phyloP scores from a whole-genome alignment of 208 protist species.

The Phytomonas sp. region DNA sequence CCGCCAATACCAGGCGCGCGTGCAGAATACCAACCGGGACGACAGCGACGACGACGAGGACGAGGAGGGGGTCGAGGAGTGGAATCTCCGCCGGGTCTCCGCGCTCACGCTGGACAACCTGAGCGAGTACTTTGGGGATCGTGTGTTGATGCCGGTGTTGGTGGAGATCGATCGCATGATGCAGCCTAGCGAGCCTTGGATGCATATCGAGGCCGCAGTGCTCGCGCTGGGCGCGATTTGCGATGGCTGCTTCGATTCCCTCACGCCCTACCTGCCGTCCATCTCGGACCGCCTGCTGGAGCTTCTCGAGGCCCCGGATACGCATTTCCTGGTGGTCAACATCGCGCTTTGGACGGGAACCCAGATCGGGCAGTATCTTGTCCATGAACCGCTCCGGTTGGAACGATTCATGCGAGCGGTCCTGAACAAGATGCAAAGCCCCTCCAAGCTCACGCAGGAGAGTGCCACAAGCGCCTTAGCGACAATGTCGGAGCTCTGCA shows the following conservation, averaged over 20 bases:
- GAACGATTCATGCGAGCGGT: slow-evolving; percentile 35
- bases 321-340: slow-evolving; percentile 83
- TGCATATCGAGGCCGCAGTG: slow-evolving; percentile 82
- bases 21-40: slow-evolving; percentile 24
- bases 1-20: slow-evolving; percentile 60
- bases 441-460: slow-evolving; percentile 78
- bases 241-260: slow-evolving; percentile 82
- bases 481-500: slow-evolving; percentile 36
- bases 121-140: slow-evolving; percentile 68
- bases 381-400: slow-evolving; percentile 19
- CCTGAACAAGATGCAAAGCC: slow-evolving; percentile 74
- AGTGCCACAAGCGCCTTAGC: slow-evolving; percentile 53
- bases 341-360: slow-evolving; percentile 90
- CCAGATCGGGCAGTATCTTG: slow-evolving; percentile 54
- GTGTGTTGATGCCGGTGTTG: slow-evolving; percentile 73
- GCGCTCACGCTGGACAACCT: slow-evolving; percentile 84
- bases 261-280: slow-evolving; percentile 65
- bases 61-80: slow-evolving; percentile 83
- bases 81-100: slow-evolving; percentile 88
- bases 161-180: slow-evolving; percentile 72
- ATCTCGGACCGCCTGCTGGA: slow-evolving; percentile 70
- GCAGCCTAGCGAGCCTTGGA: slow-evolving; percentile 52
- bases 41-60: slow-evolving; percentile 59
- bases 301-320: slow-evolving; percentile 47
- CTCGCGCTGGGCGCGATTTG: slow-evolving; percentile 89